Evolutionary conservation across 2,329 filamentous ascomycete species (phyloP), one percentile per base, ranked within the genome.

Genomic region (Diaporthe capsici): DNA sequence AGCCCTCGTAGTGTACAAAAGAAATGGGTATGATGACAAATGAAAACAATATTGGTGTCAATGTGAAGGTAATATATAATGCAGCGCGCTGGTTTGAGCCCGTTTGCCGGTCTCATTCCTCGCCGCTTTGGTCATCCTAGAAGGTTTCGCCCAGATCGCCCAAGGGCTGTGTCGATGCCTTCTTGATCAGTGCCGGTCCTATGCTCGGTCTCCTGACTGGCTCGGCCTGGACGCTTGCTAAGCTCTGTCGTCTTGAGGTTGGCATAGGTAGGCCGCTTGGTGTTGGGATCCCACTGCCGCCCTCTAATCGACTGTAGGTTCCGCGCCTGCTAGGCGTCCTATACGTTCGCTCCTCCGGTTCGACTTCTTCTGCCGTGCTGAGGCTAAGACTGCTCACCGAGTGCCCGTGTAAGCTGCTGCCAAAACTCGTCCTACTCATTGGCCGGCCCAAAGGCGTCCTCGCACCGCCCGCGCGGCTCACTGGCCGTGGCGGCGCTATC

Each of bases 381-480:
- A 89, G 85, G 71, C 89, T 87, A 72, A 88, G 85, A 78, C 88
- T 70, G 65, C 65, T 90, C 81, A 92, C 87, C 17, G 90, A 90
- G 78, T 91, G 88, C 5, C 89, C 87, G 78, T 92, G 90, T 15
- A 89, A 85, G 77, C 90, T 92, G 73, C 93, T 90, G 74, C 91
- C 91, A 78, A 96, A 87, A 20, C 94, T 95, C 68, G 93, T 95
- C 68, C 93, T 89, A 65, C 76, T 77, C n/a, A 77, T 71, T 25
- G 94, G 93, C 72, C 94, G 90, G 37, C 90, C 91, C 72, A 94
- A 84, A 1, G 94, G 92, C 17, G 93, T 94, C 76, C 93, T 89
- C 12, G 90, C 83, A 8, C 91, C 88, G 5, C 86, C 85, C 51
- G 91, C 87, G 68, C 93, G 90, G 80, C 92, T 94, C 78, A 90